These are phyloP conservation scores for Pythium brassicae DNA, from an alignment of 352 stramenopile species.

Conservation along the genomic window DNA sequence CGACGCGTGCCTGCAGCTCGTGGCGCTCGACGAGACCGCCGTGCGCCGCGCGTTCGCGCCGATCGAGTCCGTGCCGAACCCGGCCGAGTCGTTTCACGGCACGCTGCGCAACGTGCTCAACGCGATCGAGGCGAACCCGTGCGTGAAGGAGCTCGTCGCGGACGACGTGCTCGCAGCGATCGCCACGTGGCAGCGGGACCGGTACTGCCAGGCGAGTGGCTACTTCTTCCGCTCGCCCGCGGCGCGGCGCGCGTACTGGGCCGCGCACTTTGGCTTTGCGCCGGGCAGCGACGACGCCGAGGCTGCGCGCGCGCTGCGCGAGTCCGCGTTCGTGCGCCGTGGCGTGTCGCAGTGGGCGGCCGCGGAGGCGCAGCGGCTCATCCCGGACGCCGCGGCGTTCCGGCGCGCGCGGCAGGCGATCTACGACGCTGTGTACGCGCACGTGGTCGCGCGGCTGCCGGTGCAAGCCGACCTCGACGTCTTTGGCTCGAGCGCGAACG, in stretches of 20 bases:
- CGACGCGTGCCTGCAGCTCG: slow-evolving; percentile 42
- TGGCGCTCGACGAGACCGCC: slow-evolving; percentile 34
- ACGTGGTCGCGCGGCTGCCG: slow-evolving; percentile 57
- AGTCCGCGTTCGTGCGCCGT: slow-evolving; percentile 36
- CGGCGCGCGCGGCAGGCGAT: slow-evolving; percentile 55
- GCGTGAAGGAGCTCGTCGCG: slow-evolving; percentile 55
- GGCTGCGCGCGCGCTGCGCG: slow-evolving; percentile 23
- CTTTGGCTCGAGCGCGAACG: slow-evolving; percentile 97
- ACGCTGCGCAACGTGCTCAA: slow-evolving; percentile 73
- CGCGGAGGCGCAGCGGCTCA: slow-evolving; percentile 43
- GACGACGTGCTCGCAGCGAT: slow-evolving; percentile 53
- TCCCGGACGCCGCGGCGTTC: slow-evolving; percentile 63
- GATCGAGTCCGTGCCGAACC: slow-evolving; percentile 60
- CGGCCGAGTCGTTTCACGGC: slow-evolving; percentile 72
- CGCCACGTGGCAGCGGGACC: slow-evolving; percentile 48
- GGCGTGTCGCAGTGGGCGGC: slow-evolving; percentile 48
- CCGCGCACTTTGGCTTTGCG: slow-evolving; percentile 59
- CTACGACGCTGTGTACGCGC: slow-evolving; percentile 54
- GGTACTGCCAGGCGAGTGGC: slow-evolving; percentile 74
- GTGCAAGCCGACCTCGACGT: slow-evolving; percentile 65
- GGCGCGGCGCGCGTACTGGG: slow-evolving; percentile 51
- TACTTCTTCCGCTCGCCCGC: slow-evolving; percentile 54
- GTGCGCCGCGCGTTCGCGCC: slow-evolving; percentile 36
- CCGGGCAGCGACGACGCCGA: slow-evolving; percentile 11
- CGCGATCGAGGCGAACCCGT: slow-evolving; percentile 59